phyloP scores from a whole-genome alignment of 78 protist genomes.

The Guillardia theta region DNA sequence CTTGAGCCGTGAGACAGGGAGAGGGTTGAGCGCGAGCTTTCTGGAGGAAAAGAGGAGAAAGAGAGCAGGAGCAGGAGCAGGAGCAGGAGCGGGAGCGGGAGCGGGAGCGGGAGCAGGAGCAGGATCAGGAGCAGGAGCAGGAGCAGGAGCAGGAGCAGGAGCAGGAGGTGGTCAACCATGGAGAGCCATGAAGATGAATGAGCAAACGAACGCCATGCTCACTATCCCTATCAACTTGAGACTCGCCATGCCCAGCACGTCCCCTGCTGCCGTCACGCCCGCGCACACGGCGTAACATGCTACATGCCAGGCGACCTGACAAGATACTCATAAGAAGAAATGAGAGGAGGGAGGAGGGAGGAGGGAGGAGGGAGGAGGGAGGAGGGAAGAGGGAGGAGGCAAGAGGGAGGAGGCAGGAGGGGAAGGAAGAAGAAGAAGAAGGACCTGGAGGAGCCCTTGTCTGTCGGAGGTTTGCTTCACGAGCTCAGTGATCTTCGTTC shows the following conservation, averaged over 20 bases:
- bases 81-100: too few species aligned
- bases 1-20: too few species aligned
- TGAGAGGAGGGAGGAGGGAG: neutral
- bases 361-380: neutral
- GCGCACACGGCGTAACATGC: neutral
- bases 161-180: too few species aligned
- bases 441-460: neutral
- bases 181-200: conserved; percentile 24
- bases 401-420: too few species aligned
- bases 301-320: neutral
- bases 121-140: too few species aligned
- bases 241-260: neutral
- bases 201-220: neutral
- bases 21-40: too few species aligned
- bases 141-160: too few species aligned
- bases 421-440: too few species aligned
- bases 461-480: neutral
- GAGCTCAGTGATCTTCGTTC: neutral
- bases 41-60: too few species aligned
- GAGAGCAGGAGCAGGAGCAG: too few species aligned
- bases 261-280: neutral
- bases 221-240: neutral
- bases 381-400: too few species aligned
- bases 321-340: neutral
- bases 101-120: too few species aligned